Evolutionary conservation across 2,329 filamentous ascomycete species (phyloP).

Genomic region (Trichoderma simmonsii): DNA sequence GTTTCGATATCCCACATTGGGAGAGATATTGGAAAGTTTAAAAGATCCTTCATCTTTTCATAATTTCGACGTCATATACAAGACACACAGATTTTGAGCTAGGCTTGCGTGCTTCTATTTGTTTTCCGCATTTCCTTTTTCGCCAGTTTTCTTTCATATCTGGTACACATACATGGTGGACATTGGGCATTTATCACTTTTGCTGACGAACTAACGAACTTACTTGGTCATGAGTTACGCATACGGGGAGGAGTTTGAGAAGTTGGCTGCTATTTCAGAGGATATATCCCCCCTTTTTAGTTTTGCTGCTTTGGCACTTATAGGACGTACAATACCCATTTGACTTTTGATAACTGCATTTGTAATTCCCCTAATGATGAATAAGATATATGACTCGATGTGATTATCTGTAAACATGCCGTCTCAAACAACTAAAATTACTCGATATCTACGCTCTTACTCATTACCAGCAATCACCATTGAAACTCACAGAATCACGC

Average conservation of each 20-base stretch:
- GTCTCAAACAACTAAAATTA: neutral
- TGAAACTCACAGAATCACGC: neutral
- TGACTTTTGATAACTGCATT: neutral
- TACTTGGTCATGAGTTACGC: neutral
- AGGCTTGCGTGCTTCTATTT: neutral
- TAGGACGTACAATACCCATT: constrained; percentile 8
- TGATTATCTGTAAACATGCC: too few relatives aligned
- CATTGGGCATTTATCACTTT: neutral
- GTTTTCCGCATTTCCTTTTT: neutral
- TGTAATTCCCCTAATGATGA: neutral
- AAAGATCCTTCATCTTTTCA: neutral
- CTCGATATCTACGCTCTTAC: neutral
- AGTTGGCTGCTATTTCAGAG: neutral
- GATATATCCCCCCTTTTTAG: neutral
- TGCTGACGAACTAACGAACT: neutral
- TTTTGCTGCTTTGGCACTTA: neutral
- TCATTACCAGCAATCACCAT: neutral
- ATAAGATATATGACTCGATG: neutral
- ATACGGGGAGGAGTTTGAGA: neutral
- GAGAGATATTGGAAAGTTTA: neutral
- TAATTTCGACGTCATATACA: neutral
- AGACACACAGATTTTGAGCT: neutral
- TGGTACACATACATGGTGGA: neutral
- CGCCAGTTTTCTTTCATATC: neutral
- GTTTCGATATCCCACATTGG: neutral